These are phyloP conservation scores for Podaxis carcinomalis DNA, from an alignment of 768 basidiomycete species.

Conservation along the genomic window DNA sequence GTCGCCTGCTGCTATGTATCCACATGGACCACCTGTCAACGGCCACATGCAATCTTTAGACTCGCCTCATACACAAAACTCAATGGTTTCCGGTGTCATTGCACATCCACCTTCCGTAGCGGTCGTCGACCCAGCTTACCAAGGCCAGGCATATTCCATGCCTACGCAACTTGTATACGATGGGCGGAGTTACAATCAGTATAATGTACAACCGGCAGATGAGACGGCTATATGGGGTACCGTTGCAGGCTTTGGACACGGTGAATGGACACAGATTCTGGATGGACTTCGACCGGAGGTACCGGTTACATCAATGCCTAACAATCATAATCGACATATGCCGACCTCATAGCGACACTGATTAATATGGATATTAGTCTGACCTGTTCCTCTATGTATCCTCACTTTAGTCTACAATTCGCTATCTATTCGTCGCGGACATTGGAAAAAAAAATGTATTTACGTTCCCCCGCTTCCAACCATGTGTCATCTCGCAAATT, in stretches of 20 bases:
- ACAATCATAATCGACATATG: slow-evolving; percentile 26
- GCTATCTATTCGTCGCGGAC: slow-evolving; percentile 14
- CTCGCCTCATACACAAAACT: slow-evolving; percentile 23
- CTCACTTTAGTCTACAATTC: slow-evolving; percentile 14
- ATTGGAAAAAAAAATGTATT: slow-evolving; percentile 12
- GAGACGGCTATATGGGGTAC: slow-evolving; percentile 73
- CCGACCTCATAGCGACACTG: slow-evolving; percentile 26
- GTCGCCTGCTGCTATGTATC: slow-evolving; percentile 17
- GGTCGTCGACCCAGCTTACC: slow-evolving; percentile 17
- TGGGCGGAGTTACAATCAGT: slow-evolving; percentile 35
- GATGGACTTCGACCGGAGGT: slow-evolving; percentile 56
- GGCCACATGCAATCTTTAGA: slow-evolving; percentile 17
- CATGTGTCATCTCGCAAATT: background rate
- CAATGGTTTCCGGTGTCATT: slow-evolving; percentile 17
- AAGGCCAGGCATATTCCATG: slow-evolving; percentile 11
- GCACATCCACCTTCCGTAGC: slow-evolving; percentile 17
- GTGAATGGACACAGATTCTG: slow-evolving; percentile 65
- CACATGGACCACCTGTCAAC: slow-evolving; percentile 15
- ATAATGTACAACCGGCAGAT: slow-evolving; percentile 48
- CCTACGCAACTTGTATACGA: slow-evolving; percentile 31
- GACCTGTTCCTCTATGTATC: slow-evolving; percentile 12
- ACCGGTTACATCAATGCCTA: slow-evolving; percentile 13
- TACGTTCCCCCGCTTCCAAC: background rate
- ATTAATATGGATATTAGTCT: slow-evolving; percentile 1
- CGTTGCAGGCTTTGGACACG: slow-evolving; percentile 68